Percentiles rank a stretch among this genome's conserved stretches.
Conservation (phyloP, 2,329 filamentous ascomycete genomes). For the Cytospora schulzeri region DNA sequence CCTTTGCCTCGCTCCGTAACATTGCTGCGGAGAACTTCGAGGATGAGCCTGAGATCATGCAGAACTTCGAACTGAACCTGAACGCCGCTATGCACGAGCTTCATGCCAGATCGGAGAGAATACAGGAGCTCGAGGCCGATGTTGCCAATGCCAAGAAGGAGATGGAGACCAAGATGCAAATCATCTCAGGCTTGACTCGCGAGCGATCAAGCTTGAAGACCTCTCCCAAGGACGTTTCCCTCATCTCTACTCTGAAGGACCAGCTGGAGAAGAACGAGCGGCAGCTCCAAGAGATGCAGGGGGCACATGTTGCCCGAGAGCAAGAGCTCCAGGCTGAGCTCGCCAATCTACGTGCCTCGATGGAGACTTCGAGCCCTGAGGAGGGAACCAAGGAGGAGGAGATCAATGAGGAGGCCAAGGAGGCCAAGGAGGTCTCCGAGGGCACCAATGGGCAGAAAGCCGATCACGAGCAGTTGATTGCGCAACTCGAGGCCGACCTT, state of each 20-base stretch:
- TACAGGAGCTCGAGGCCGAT: slow-evolving; percentile 86
- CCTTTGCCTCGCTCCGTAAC: slow-evolving; percentile 85
- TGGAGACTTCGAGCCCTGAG: slow-evolving; percentile 35
- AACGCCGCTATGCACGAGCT: slow-evolving; percentile 93
- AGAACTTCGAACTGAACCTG: slow-evolving; percentile 89
- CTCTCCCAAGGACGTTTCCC: slow-evolving; percentile 86
- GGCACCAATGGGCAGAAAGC: slow-evolving; percentile 36
- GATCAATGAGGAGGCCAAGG: too few species aligned
- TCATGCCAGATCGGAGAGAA: slow-evolving; percentile 81
- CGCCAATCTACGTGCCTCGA: slow-evolving; percentile 62
- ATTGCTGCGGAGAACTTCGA: slow-evolving; percentile 88
- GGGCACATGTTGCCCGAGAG: slow-evolving; percentile 73
- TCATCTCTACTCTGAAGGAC: slow-evolving; percentile 83
- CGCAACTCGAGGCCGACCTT: slow-evolving; percentile 71
- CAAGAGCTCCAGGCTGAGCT: slow-evolving; percentile 73
- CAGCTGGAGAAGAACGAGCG: slow-evolving; percentile 86
- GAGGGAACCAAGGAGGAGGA: slow-evolving; percentile 7
- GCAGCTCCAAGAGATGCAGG: slow-evolving; percentile 73
- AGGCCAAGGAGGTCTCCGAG: slow-evolving; percentile 35
- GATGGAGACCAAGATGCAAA: slow-evolving; percentile 94
- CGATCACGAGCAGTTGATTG: slow-evolving; percentile 60
- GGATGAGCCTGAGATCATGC: slow-evolving; percentile 77
- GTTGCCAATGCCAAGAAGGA: slow-evolving; percentile 84
- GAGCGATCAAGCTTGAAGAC: slow-evolving; percentile 87
- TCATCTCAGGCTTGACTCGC: slow-evolving; percentile 90